A percentile compares a stretch with the other conserved stretches of the same genome.
phyloP scores from a whole-genome alignment of 192 early-diverging fungal species.

The Haplosporangium gracile region DNA sequence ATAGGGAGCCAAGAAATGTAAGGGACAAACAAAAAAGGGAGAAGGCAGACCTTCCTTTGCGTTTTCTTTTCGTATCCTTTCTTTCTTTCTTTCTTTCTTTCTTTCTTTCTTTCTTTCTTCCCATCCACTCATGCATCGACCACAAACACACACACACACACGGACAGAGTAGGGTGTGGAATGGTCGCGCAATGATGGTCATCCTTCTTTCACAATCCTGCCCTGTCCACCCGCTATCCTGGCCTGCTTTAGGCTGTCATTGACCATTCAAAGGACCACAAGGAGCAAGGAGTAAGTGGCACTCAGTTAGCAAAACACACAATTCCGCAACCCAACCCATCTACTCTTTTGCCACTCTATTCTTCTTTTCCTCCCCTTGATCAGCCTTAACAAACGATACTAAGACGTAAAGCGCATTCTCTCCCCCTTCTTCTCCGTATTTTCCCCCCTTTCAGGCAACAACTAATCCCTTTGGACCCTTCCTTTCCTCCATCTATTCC shows the following conservation, averaged over 20 bases:
- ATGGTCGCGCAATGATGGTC: background rate
- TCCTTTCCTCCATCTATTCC: background rate
- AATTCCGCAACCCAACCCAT: too few relatives aligned
- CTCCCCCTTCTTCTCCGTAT: background rate
- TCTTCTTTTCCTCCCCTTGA: background rate
- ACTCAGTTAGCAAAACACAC: background rate
- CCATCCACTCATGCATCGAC: too few relatives aligned
- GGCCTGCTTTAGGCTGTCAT: background rate
- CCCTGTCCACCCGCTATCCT: background rate
- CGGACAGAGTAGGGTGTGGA: background rate
- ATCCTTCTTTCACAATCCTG: background rate
- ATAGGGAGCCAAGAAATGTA: background rate
- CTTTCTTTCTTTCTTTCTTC: too few relatives aligned
- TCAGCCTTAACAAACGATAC: too few relatives aligned
- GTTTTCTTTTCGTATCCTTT: background rate
- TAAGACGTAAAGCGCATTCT: background rate
- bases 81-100: too few relatives aligned
- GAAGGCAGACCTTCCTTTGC: background rate
- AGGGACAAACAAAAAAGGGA: background rate
- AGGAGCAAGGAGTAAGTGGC: background rate
- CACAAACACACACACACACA: too few relatives aligned
- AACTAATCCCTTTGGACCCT: background rate
- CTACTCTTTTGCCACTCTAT: background rate
- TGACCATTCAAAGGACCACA: background rate
- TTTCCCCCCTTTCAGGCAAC: background rate